Conservation (phyloP, 1,139 yeast genomes). For the Diutina rugosa region DNA sequence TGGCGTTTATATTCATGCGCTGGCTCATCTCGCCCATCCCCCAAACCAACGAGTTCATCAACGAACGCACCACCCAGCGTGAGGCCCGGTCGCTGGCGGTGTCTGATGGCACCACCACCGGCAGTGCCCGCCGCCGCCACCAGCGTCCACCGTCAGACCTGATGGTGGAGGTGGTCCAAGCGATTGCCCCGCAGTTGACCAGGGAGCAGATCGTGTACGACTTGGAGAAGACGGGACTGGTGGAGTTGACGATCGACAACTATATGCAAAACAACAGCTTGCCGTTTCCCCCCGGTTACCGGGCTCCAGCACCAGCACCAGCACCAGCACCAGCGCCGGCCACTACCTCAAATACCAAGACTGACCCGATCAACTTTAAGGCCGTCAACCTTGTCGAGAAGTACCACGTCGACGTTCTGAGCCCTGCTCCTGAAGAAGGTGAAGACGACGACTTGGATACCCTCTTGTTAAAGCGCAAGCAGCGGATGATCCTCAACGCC, state of each 20-base stretch:
- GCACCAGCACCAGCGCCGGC: background rate
- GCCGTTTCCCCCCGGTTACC: slow-evolving; percentile 49
- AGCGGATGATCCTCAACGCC: background rate
- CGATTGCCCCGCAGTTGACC: slow-evolving; percentile 65
- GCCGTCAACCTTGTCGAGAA: slow-evolving; percentile 22
- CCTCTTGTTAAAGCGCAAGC: slow-evolving; percentile 1
- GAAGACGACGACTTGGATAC: background rate
- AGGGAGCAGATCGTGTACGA: slow-evolving; percentile 59
- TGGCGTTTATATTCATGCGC: slow-evolving; percentile 44
- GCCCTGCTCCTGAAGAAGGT: background rate
- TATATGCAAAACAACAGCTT: slow-evolving; percentile 51
- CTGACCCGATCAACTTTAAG: background rate
- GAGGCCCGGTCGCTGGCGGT: slow-evolving; percentile 9
- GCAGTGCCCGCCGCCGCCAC: background rate
- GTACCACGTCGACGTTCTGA: slow-evolving; percentile 15
- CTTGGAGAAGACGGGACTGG: slow-evolving; percentile 60
- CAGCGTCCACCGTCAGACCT: slow-evolving; percentile 54
- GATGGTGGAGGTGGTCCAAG: slow-evolving; percentile 80
- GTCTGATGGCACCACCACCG: background rate
- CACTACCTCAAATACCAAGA: background rate
- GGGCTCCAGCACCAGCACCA: background rate
- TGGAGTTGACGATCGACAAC: slow-evolving; percentile 66
- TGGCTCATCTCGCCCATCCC: slow-evolving; percentile 51
- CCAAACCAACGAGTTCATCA: slow-evolving; percentile 10
- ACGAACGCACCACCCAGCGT: slow-evolving; percentile 5